These are phyloP conservation scores for Calonectria crousiana DNA, from an alignment of 2,329 filamentous ascomycete genomes.

Conservation along the genomic window DNA sequence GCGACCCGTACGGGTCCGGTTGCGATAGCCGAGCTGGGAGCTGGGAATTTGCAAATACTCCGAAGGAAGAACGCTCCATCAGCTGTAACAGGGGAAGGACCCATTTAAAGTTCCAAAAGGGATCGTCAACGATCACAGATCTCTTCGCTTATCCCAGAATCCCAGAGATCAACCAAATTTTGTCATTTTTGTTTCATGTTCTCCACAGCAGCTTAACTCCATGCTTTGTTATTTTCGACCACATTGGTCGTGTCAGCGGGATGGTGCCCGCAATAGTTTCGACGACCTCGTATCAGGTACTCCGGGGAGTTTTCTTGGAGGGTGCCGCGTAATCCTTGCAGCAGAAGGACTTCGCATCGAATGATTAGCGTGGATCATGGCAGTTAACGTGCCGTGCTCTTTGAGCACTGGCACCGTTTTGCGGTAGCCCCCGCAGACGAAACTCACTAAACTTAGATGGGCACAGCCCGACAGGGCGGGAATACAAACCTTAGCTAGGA, in stretches of 20 bases:
- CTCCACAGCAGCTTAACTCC: neutral
- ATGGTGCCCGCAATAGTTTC: neutral
- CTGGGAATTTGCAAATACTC: neutral
- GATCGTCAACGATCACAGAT: neutral
- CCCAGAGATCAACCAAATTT: neutral
- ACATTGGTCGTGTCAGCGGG: neutral
- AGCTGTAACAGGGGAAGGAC: neutral
- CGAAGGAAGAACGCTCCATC: neutral
- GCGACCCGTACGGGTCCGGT: neutral
- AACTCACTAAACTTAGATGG: neutral
- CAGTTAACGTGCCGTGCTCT: neutral
- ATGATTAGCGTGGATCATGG: neutral
- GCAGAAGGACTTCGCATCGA: neutral
- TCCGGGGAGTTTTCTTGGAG: neutral
- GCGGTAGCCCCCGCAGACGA: neutral
- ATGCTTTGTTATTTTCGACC: neutral
- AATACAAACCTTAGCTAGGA: neutral
- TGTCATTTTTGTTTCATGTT: slow-evolving; percentile 3
- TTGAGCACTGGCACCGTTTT: neutral
- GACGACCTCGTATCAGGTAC: neutral
- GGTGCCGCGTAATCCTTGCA: neutral
- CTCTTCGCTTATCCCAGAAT: neutral
- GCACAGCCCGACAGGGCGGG: neutral
- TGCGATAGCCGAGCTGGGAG: neutral
- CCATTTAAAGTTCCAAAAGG: neutral